Evolutionary conservation across 768 basidiomycete genomes (phyloP).

Genomic region (Leccinum uliginosum): DNA sequence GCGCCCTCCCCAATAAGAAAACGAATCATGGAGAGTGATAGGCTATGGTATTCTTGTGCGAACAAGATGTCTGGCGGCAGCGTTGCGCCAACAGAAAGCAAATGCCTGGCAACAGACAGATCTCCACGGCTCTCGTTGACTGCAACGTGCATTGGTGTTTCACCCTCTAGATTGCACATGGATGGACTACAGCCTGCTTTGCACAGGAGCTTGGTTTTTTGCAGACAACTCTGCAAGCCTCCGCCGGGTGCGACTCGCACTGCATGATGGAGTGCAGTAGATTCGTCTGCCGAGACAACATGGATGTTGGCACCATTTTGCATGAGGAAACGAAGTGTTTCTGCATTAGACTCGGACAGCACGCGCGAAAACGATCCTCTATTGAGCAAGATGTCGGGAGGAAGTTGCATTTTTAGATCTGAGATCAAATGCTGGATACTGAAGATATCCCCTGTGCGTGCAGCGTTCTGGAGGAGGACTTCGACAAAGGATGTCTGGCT

Average conservation of each 20-base stretch:
- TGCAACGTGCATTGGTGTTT: background rate
- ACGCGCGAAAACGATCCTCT: background rate
- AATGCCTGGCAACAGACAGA: background rate
- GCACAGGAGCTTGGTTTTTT: background rate
- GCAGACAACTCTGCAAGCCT: background rate
- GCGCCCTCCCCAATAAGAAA: background rate
- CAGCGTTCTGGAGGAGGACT: background rate
- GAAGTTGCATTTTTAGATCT: background rate
- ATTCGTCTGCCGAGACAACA: background rate
- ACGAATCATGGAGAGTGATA: background rate
- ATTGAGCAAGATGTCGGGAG: background rate
- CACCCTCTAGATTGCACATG: background rate
- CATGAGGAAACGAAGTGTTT: background rate
- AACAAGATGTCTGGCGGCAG: background rate
- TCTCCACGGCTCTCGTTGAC: rapidly evolving
- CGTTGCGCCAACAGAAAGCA: background rate
- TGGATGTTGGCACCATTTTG: background rate
- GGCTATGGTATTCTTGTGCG: too few species aligned
- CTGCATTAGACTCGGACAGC: background rate
- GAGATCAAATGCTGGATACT: background rate
- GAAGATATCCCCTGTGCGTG: background rate
- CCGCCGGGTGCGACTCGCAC: rapidly evolving
- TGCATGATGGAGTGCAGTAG: background rate
- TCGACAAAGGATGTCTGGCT: background rate
- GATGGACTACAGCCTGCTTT: background rate